Evolutionary conservation across 192 early-diverging fungal genomes (phyloP).

Genomic region (Umbelopsis ramanniana): DNA sequence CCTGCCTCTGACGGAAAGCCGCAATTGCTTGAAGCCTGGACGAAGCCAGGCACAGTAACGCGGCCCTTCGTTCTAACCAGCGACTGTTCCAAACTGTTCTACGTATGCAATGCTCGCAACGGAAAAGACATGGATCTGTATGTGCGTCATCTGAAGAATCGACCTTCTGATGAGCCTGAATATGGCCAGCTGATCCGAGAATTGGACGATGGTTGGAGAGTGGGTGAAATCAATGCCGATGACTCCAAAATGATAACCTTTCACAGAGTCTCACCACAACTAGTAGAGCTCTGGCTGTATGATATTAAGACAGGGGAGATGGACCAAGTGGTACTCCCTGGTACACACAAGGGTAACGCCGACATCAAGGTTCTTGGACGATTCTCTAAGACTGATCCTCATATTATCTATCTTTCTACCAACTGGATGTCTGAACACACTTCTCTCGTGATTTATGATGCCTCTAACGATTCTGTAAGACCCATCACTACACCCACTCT

Average conservation of each 20-base stretch:
- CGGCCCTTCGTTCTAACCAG: neutral
- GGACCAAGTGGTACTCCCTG: conserved; percentile 3
- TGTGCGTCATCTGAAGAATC: neutral
- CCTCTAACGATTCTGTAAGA: neutral
- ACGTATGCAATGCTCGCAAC: conserved; percentile 12
- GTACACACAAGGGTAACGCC: neutral
- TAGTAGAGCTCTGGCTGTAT: neutral
- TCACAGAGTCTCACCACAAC: neutral
- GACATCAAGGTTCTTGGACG: neutral
- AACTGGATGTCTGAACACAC: conserved; percentile 22
- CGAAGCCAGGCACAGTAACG: neutral
- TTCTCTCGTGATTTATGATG: neutral
- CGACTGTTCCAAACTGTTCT: neutral
- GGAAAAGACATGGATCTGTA: conserved; percentile 19
- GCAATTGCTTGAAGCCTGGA: conserved; percentile 2
- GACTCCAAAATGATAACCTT: neutral
- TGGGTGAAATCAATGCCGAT: conserved; percentile 2
- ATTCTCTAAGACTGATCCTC: conserved; percentile 10
- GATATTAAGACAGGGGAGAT: neutral
- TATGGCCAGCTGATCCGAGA: neutral
- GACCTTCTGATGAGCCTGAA: neutral
- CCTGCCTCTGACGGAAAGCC: neutral
- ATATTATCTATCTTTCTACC: neutral
- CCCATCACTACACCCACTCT: conserved; percentile 7
- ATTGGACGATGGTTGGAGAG: neutral